These are phyloP conservation scores for Ophidiomyces ophidiicola DNA, from an alignment of 2,329 filamentous ascomycete species.

Conservation along the genomic window DNA sequence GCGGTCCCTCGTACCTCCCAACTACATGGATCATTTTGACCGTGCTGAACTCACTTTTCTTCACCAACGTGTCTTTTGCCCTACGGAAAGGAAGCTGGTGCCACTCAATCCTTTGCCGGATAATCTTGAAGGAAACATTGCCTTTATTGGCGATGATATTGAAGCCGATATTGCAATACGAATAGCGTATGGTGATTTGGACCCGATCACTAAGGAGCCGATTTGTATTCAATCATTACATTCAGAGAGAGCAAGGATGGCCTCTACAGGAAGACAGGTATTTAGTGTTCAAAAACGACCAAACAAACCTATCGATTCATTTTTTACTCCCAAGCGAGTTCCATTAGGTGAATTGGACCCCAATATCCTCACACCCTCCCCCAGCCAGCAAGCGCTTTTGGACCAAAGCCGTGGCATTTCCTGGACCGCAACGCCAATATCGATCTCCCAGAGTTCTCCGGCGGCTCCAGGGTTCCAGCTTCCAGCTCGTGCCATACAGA, in stretches of 20 bases:
- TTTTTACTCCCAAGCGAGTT: constrained; percentile 52
- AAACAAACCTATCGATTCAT: constrained; percentile 50
- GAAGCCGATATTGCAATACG: constrained; percentile 56
- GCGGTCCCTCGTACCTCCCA: constrained; percentile 64
- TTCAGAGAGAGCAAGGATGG: constrained; percentile 25
- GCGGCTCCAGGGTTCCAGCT: constrained; percentile 27
- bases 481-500: constrained; percentile 29
- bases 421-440: constrained; percentile 44
- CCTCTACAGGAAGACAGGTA: constrained; percentile 30
- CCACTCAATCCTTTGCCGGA: constrained; percentile 57
- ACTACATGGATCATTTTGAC: constrained; percentile 69
- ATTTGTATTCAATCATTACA: constrained; percentile 33
- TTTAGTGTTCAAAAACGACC: constrained; percentile 44
- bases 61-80: constrained; percentile 90
- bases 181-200: constrained; percentile 68
- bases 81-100: constrained; percentile 56
- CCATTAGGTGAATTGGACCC: constrained; percentile 56
- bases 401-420: constrained; percentile 40
- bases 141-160: constrained; percentile 67
- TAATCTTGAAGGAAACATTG: constrained; percentile 55
- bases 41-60: constrained; percentile 87
- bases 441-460: constrained; percentile 26
- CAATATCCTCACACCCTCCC: constrained; percentile 55
- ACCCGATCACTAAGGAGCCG: constrained; percentile 74
- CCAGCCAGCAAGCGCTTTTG: constrained; percentile 49